A percentile compares a stretch with the other conserved stretches of the same genome.
Conservation (phyloP, 2,329 filamentous ascomycete genomes). For the Keithomyces neogunnii region DNA sequence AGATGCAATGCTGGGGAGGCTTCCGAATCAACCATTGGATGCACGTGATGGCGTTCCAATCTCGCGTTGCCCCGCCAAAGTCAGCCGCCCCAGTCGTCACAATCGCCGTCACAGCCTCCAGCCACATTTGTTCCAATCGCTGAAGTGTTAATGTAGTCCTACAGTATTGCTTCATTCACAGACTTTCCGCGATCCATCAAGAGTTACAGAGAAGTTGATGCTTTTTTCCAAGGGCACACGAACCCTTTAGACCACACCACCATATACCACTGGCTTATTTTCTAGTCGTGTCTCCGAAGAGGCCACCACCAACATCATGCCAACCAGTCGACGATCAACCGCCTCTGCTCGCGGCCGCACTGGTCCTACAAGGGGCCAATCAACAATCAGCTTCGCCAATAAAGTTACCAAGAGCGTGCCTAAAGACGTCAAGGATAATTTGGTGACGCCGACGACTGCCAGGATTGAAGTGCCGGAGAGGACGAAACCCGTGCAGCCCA, state of each 20-base stretch:
- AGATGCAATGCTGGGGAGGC: no score
- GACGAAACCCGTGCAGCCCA: conserved; percentile 10
- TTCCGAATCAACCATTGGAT: no score
- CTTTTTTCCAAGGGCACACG: neutral
- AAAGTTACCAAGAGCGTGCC: conserved; percentile 45
- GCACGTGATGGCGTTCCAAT: conserved; percentile 38
- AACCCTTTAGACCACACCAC: neutral
- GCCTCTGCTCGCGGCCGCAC: conserved; percentile 26
- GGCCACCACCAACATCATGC: conserved; percentile 28
- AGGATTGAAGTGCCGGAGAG: conserved; percentile 23
- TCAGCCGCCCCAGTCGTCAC: conserved; percentile 1
- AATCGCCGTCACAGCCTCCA: conserved; percentile 3
- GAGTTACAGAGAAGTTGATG: neutral
- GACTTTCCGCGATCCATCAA: neutral
- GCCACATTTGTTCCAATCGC: neutral
- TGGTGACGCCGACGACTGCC: conserved; percentile 24
- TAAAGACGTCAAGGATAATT: conserved; percentile 37
- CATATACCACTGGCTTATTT: neutral
- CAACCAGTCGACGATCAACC: conserved; percentile 40
- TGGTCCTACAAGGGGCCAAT: conserved; percentile 36
- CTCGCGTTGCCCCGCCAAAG: conserved; percentile 50
- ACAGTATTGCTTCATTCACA: neutral
- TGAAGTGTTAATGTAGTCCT: neutral
- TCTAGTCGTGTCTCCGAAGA: neutral
- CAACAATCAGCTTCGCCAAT: conserved; percentile 50